Conservation (phyloP, 257 asterid genomes). For the Solanum sejunctum region DNA sequence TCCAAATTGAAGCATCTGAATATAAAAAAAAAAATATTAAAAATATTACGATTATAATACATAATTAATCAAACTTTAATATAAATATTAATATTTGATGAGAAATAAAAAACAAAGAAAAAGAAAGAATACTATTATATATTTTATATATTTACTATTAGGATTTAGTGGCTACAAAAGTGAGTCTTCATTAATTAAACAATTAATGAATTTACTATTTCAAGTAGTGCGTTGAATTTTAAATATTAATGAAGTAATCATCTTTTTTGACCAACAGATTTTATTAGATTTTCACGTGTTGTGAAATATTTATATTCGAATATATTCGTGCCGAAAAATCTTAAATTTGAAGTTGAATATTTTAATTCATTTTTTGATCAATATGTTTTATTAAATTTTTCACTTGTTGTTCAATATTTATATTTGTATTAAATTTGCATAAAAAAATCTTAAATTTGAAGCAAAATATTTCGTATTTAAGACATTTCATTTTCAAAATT, state of each 20-base stretch:
- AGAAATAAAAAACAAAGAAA: background rate
- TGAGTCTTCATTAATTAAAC: background rate
- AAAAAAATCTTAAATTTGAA: too few species aligned
- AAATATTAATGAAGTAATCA: background rate
- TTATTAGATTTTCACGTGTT: background rate
- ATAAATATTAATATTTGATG: fast-evolving
- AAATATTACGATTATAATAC: background rate
- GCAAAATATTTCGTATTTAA: too few species aligned
- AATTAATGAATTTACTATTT: background rate
- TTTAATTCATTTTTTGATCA: background rate
- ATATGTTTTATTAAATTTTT: background rate
- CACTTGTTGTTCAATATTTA: too few species aligned
- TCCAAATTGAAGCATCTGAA: background rate
- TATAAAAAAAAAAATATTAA: background rate
- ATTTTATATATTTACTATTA: too few species aligned
- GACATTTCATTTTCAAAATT: too few species aligned
- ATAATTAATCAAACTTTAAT: fast-evolving
- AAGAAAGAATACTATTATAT: too few species aligned
- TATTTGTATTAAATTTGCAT: too few species aligned
- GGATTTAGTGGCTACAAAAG: background rate
- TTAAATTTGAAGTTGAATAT: too few species aligned
- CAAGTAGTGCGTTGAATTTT: background rate
- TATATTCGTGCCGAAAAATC: too few species aligned
- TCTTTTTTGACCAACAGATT: background rate
- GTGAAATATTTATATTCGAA: background rate